These are phyloP conservation scores for Henckelia pumila DNA, from an alignment of 257 asterid species.

Conservation along the genomic window DNA sequence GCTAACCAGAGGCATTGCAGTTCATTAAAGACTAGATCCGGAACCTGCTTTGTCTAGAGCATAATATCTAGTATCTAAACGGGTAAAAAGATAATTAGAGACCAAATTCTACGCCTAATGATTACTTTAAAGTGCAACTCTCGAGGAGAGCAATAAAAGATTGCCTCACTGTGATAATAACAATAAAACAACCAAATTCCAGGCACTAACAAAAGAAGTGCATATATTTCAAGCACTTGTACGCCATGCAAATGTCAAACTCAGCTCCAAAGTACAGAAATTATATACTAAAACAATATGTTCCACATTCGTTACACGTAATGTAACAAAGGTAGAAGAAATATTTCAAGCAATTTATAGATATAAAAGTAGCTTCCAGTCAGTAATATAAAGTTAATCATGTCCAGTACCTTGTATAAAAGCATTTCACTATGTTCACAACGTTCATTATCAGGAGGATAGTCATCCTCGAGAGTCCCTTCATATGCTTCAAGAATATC, in stretches of 20 bases:
- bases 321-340: slow-evolving; percentile 10
- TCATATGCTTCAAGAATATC: slow-evolving; percentile 98
- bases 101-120: no score
- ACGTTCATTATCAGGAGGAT: slow-evolving; percentile 95
- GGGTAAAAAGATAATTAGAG: no score
- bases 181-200: neutral
- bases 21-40: neutral
- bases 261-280: slow-evolving; percentile 10
- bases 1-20: neutral
- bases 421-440: slow-evolving; percentile 99
- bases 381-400: slow-evolving; percentile 11
- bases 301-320: neutral
- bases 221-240: neutral
- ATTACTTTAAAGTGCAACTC: no score
- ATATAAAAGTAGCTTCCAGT: slow-evolving; percentile 12
- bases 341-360: slow-evolving; percentile 22
- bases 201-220: neutral
- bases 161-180: no score
- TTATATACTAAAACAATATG: neutral
- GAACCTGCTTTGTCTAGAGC: neutral
- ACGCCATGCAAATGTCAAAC: neutral
- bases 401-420: slow-evolving; percentile 72
- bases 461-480: slow-evolving; percentile 96
- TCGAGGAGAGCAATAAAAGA: no score
- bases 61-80: no score